Conservation (phyloP, 1,139 yeast genomes). For the Nakaseomyces glabratus region DNA sequence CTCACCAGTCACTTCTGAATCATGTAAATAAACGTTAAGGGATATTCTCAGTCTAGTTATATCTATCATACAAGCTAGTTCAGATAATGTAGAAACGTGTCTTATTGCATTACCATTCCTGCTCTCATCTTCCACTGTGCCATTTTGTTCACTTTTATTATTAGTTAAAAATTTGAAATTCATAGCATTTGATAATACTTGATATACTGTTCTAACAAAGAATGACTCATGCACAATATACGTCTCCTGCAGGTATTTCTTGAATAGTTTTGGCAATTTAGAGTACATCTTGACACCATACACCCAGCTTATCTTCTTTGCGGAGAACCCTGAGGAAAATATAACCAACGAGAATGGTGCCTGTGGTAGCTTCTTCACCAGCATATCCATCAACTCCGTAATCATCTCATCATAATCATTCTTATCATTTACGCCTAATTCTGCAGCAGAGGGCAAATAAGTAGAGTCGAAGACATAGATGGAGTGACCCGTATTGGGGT, state of each 20-base stretch:
- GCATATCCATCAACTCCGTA: slow-evolving; percentile 33
- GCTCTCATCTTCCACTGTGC: slow-evolving; percentile 11
- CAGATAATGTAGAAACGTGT: slow-evolving; percentile 41
- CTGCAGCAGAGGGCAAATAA: slow-evolving; percentile 48
- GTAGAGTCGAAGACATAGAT: slow-evolving; percentile 68
- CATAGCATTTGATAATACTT: slow-evolving; percentile 56
- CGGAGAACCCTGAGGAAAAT: slow-evolving; percentile 67
- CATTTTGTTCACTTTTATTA: slow-evolving; percentile 8
- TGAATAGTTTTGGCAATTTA: slow-evolving; percentile 50
- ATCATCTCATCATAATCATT: slow-evolving; percentile 35
- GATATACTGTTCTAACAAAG: slow-evolving; percentile 75
- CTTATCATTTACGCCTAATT: slow-evolving; percentile 27
- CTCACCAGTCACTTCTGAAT: slow-evolving; percentile 34
- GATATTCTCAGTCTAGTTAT: slow-evolving; percentile 71
- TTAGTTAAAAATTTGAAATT: slow-evolving; percentile 36
- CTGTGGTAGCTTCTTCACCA: slow-evolving; percentile 39
- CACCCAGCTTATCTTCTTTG: slow-evolving; percentile 53
- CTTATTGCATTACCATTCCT: slow-evolving; percentile 12
- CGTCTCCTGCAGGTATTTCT: slow-evolving; percentile 49
- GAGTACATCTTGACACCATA: slow-evolving; percentile 74
- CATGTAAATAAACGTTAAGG: slow-evolving; percentile 58
- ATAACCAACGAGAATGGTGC: slow-evolving; percentile 56
- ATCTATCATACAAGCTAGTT: slow-evolving; percentile 57
- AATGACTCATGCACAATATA: slow-evolving; percentile 88
- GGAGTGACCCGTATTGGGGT: slow-evolving; percentile 55